A percentile compares a stretch with the other conserved stretches of the same genome.
Conservation (phyloP, 441 rosid genomes). For the Populus hybrid region DNA sequence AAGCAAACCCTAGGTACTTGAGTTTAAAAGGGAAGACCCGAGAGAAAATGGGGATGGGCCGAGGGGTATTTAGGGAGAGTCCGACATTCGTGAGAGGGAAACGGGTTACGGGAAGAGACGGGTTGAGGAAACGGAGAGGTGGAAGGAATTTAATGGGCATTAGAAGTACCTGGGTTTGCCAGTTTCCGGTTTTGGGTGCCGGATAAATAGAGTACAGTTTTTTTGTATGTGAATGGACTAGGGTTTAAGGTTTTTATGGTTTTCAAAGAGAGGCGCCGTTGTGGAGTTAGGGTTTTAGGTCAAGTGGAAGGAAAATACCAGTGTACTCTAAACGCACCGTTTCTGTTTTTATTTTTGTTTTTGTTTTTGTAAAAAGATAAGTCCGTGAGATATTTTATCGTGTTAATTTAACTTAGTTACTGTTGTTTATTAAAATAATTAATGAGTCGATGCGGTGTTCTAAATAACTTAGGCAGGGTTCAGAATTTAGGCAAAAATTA, state of each 20-base stretch:
- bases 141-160: slow-evolving; percentile 55
- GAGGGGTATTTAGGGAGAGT: slow-evolving; percentile 26
- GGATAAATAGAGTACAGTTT: background rate
- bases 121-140: slow-evolving; percentile 52
- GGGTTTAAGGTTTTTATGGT: slow-evolving; percentile 13
- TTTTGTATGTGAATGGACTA: background rate
- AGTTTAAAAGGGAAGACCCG: slow-evolving; percentile 47
- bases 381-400: background rate
- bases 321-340: background rate
- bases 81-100: slow-evolving; percentile 32
- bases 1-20: slow-evolving; percentile 27
- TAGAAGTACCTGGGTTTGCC: background rate
- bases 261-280: background rate
- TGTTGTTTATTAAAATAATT: background rate
- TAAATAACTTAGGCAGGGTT: background rate
- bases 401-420: background rate
- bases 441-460: background rate
- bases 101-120: slow-evolving; percentile 27
- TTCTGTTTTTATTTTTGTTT: slow-evolving; percentile 61
- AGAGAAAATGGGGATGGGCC: slow-evolving; percentile 38
- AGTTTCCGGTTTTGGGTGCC: background rate
- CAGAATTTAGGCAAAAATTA: no score
- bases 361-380: slow-evolving; percentile 56
- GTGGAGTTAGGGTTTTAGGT: slow-evolving; percentile 19
- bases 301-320: background rate